Percentiles rank a stretch among this genome's conserved stretches.
Evolutionary conservation across 345 rosid genomes (phyloP).

Genomic region (Citropsis articulata): DNA sequence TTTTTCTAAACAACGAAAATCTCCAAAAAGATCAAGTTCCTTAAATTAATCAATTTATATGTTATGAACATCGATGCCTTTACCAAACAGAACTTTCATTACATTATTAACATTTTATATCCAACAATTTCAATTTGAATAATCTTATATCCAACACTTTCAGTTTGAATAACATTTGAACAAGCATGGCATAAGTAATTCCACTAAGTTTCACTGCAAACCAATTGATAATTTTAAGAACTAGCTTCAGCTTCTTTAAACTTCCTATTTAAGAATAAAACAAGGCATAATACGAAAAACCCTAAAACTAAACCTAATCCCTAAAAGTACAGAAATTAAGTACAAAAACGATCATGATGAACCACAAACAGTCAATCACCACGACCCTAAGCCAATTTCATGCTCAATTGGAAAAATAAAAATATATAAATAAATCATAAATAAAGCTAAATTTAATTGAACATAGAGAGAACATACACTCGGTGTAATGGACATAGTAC

Average conservation of each 20-base stretch:
- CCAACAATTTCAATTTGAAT: not conserved
- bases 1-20: not conserved
- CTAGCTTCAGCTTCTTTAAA: not conserved
- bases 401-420: not conserved
- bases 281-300: not conserved
- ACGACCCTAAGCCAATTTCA: not conserved
- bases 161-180: not conserved
- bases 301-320: slow-evolving; percentile 9
- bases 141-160: not conserved
- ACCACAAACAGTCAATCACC: slow-evolving; percentile 1
- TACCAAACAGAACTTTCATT: not conserved
- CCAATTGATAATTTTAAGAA: not conserved
- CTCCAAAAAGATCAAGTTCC: not conserved
- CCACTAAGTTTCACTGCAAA: not conserved
- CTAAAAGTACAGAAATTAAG: not conserved
- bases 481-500: slow-evolving; percentile 96
- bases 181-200: not conserved
- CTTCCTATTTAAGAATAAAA: not conserved
- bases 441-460: slow-evolving; percentile 17
- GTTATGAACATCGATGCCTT: not conserved
- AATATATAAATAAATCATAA: slow-evolving; percentile 7
- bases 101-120: not conserved
- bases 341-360: not conserved
- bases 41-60: not conserved
- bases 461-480: slow-evolving; percentile 51